phyloP scores from a whole-genome alignment of 2,329 filamentous ascomycete species.

The Fusarium coffeatum region DNA sequence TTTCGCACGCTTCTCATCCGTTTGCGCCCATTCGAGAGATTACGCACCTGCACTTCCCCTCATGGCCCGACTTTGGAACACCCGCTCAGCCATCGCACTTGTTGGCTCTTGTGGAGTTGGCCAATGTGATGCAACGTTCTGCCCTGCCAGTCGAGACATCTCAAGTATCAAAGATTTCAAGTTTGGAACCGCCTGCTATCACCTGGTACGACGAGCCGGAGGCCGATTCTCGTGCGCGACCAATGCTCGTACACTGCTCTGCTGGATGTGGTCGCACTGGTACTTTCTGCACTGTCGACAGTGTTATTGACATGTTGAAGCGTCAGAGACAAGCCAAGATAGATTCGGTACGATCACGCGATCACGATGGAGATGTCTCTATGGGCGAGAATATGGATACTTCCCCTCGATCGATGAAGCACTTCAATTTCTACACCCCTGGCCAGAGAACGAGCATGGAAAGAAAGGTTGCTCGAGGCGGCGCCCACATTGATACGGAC shows the following conservation, averaged over 20 bases:
- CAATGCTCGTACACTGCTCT: conserved; percentile 93
- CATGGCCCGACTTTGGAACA: conserved; percentile 97
- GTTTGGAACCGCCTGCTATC: conserved; percentile 50
- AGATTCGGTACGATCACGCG: conserved; percentile 30
- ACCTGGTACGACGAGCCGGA: conserved; percentile 71
- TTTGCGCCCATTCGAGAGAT: conserved; percentile 91
- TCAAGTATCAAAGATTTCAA: conserved; percentile 49
- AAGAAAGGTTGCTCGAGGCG: conserved; percentile 19
- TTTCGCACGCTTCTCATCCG: conserved; percentile 80
- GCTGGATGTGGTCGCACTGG: conserved; percentile 96
- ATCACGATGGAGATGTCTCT: conserved; percentile 58
- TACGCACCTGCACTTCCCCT: conserved; percentile 92
- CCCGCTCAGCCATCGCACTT: conserved; percentile 90
- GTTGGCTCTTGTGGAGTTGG: conserved; percentile 88
- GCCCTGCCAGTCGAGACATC: conserved; percentile 61
- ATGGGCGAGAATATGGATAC: conserved; percentile 54
- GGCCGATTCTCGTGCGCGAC: conserved; percentile 64
- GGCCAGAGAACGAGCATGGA: conserved; percentile 31
- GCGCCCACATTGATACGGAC: conserved; percentile 57
- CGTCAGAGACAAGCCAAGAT: conserved; percentile 70
- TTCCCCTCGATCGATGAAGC: conserved; percentile 46
- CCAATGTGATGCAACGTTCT: conserved; percentile 76
- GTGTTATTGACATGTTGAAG: conserved; percentile 95
- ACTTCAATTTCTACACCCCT: conserved; percentile 39
- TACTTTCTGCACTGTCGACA: conserved; percentile 96